Percentiles rank a stretch among this genome's conserved stretches.
These are phyloP conservation scores for Mercurialis annua DNA, from an alignment of 345 rosid genomes.

Conservation along the genomic window DNA sequence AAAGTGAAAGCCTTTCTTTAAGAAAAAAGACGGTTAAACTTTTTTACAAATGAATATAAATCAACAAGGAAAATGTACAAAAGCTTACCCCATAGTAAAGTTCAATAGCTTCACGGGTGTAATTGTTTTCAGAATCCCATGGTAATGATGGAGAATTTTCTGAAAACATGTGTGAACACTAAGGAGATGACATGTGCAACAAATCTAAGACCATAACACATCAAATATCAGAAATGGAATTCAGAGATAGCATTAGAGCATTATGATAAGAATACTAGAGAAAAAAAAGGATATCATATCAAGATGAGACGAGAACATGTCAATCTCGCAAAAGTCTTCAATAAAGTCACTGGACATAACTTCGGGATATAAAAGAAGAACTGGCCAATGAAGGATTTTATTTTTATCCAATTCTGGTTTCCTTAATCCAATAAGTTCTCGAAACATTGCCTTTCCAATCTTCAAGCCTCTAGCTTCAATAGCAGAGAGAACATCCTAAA, in stretches of 20 bases:
- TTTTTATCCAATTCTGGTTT: conserved; percentile 68
- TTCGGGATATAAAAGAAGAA: conserved; percentile 82
- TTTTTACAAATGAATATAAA: background rate
- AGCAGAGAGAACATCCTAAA: conserved; percentile 65
- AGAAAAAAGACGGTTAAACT: background rate
- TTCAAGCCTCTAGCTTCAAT: conserved; percentile 64
- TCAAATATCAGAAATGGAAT: conserved; percentile 7
- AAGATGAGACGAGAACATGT: conserved; percentile 76
- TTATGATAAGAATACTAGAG: background rate
- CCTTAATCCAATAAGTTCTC: conserved; percentile 69
- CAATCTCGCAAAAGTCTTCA: conserved; percentile 83
- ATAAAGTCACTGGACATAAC: conserved; percentile 89
- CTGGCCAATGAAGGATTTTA: conserved; percentile 87
- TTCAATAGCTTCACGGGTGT: conserved; percentile 70
- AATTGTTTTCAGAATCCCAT: conserved; percentile 69
- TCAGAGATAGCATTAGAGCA: background rate
- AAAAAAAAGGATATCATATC: conserved; percentile 73
- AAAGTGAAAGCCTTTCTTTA: background rate
- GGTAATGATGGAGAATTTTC: conserved; percentile 64
- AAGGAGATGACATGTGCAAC: conserved; percentile 42
- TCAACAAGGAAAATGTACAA: conserved; percentile 5
- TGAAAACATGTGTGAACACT: conserved; percentile 72
- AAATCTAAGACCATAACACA: background rate
- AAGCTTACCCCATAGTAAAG: conserved; percentile 74
- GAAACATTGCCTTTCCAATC: conserved; percentile 70